Evolutionary conservation across 306 rosid species (phyloP).

Genomic region (Vigna nakashimae): DNA sequence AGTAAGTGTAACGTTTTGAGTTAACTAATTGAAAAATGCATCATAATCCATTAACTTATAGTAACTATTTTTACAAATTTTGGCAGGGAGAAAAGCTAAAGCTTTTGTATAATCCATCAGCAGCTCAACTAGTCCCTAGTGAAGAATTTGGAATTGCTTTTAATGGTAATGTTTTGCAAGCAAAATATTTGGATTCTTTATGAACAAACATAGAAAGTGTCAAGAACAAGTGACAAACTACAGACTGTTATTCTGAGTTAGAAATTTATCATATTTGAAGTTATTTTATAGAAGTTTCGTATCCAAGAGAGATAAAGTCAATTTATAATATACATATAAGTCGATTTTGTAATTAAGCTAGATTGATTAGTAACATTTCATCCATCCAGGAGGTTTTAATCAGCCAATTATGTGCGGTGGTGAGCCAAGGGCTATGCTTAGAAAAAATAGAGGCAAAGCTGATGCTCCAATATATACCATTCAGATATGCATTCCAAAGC

Average conservation of each 20-base stretch:
- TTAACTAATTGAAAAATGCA: constrained; percentile 12
- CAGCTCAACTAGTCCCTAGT: constrained; percentile 69
- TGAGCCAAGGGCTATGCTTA: constrained; percentile 88
- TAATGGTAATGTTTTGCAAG: constrained; percentile 61
- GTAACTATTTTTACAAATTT: constrained; percentile 32
- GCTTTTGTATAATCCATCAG: constrained; percentile 88
- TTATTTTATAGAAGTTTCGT: rapidly evolving
- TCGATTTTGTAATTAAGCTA: too few relatives aligned
- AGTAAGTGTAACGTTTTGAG: constrained; percentile 50
- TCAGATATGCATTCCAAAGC: constrained; percentile 92
- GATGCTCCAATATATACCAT: constrained; percentile 80
- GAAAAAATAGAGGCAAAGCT: constrained; percentile 83
- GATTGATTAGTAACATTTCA: background rate
- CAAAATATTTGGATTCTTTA: background rate
- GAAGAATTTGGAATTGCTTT: constrained; percentile 88
- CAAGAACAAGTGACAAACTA: constrained; percentile 2
- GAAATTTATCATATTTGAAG: background rate
- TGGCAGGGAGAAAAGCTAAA: constrained; percentile 86
- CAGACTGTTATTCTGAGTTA: background rate
- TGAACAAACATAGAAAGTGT: constrained; percentile 7
- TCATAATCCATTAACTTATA: constrained; percentile 11
- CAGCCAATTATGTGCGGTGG: constrained; percentile 98
- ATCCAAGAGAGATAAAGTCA: too few relatives aligned
- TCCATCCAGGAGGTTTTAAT: constrained; percentile 83
- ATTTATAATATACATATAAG: too few relatives aligned